A percentile compares a stretch with the other conserved stretches of the same genome.
Conservation (phyloP, 257 asterid species). For the Parsonsia alboflavescens region DNA sequence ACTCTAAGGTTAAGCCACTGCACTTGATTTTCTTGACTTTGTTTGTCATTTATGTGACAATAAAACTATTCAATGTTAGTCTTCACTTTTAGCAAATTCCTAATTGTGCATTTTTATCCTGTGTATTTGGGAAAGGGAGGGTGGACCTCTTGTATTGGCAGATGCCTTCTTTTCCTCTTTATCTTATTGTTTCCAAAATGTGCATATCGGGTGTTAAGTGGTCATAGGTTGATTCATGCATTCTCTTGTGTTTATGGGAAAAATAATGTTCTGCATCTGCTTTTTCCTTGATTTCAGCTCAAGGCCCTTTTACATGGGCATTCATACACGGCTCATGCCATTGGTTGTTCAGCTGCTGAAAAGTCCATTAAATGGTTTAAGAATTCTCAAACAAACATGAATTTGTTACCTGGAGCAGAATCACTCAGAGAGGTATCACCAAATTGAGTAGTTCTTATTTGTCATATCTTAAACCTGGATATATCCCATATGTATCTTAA, state of each 20-base stretch:
- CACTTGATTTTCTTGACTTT: slow-evolving; percentile 8
- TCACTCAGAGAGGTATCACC: slow-evolving; percentile 70
- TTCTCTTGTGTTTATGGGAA: background rate
- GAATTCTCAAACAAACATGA: slow-evolving; percentile 52
- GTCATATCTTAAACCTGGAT: background rate
- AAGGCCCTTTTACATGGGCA: slow-evolving; percentile 96
- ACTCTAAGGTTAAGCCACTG: slow-evolving; percentile 62
- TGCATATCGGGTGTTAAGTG: background rate
- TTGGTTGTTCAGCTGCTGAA: slow-evolving; percentile 89
- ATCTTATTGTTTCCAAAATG: background rate
- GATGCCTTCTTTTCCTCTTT: background rate
- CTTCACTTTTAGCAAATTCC: background rate
- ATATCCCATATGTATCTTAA: background rate
- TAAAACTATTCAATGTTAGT: background rate
- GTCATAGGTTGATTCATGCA: background rate
- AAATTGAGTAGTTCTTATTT: background rate
- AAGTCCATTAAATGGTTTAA: slow-evolving; percentile 90
- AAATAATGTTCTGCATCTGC: background rate
- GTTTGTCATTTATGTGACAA: background rate
- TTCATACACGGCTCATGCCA: slow-evolving; percentile 92
- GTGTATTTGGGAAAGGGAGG: background rate
- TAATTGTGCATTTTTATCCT: background rate
- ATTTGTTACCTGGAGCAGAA: slow-evolving; percentile 49
- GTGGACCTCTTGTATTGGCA: background rate
- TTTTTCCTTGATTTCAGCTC: slow-evolving; percentile 52